Evolutionary conservation across 495 filamentous ascomycete species (phyloP), one percentile per base, ranked within the genome.

Genomic region (Aspergillus mulundensis): DNA sequence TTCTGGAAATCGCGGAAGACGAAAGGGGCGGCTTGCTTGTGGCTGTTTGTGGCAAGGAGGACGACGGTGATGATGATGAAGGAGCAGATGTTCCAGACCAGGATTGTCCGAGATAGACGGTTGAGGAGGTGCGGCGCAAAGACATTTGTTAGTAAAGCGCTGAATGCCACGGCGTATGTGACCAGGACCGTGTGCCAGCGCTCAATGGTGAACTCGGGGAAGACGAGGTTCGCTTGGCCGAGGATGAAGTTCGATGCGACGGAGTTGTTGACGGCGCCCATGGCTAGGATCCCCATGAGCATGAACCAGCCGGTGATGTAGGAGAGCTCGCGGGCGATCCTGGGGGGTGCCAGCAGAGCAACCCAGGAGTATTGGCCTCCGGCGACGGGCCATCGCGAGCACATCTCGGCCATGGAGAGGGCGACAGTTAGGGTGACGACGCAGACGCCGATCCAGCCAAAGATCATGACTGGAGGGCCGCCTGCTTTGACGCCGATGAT

Each of bases 291-390:
- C 38, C 78, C 77, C 20, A 72, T 77, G 1, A 78, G 66, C 76
- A 81, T 77, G 46, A 80, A 80, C 78, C 77, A 82, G 7, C 79
- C 78, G 14, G 77, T 78, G 1, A 76, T 60, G 45, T 77, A 82
- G 15, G 75, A 78, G 38, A 80, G 57, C 8, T 70, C 69, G 39
- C 77, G 72, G 10, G 76, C 68, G 23, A 79, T 69, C 19, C 66
- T 74, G n/a, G 74, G 74, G 14, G 81, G 81, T 1, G 81, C 75
- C n/a, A 83, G 66, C 1, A 80, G 74, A 7, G 77, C 77, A 44
- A 82, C 79, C 79, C 81, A 84, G 3, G 75, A 79, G 55, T 84
- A 84, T 49, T 84, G 81, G 2, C 78, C 79, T 44, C 78, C 78
- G 15, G 77, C 76, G 15, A 80, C 74, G 0, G 79, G 79, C 58